Conservation (phyloP, 768 basidiomycete species). For the Termitomyces sp. region DNA sequence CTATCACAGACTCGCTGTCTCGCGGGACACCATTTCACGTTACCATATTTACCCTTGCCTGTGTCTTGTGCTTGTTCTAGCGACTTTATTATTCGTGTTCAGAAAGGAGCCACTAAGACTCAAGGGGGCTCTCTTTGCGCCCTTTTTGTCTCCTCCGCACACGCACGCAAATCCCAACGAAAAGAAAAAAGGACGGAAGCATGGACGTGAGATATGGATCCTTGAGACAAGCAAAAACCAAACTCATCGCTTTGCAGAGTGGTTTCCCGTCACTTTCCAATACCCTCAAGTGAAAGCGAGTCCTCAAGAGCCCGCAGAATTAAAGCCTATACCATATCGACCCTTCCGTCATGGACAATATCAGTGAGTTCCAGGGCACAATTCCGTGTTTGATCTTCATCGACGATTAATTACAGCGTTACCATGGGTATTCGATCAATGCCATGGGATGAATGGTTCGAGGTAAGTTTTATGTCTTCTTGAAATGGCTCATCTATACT, state of each 20-base stretch:
- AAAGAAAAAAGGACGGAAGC: slow-evolving; percentile 2
- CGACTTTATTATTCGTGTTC: not conserved
- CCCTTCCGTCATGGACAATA: slow-evolving; percentile 62
- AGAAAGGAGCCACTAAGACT: not conserved
- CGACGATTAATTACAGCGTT: slow-evolving; percentile 3
- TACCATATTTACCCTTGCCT: not conserved
- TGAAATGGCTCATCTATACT: not conserved
- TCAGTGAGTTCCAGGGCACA: slow-evolving; percentile 37
- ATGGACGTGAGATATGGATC: slow-evolving; percentile 6
- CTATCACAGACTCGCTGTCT: not conserved
- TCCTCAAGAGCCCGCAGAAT: slow-evolving; percentile 30
- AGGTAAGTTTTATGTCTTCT: slow-evolving; percentile 32
- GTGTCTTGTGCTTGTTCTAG: not conserved
- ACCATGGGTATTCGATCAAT: slow-evolving; percentile 32
- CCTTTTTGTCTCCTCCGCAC: not conserved
- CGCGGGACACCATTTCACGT: not conserved
- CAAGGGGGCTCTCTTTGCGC: not conserved
- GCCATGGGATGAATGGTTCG: slow-evolving; percentile 71
- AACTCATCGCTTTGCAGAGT: slow-evolving; percentile 29
- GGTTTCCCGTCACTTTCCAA: slow-evolving; percentile 43
- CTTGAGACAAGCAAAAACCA: not conserved
- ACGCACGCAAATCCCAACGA: not conserved
- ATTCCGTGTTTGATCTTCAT: not conserved
- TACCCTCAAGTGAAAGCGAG: slow-evolving; percentile 47
- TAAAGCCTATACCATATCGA: slow-evolving; percentile 57